phyloP scores from a whole-genome alignment of 768 basidiomycete genomes.

The Tulasnella sp. region DNA sequence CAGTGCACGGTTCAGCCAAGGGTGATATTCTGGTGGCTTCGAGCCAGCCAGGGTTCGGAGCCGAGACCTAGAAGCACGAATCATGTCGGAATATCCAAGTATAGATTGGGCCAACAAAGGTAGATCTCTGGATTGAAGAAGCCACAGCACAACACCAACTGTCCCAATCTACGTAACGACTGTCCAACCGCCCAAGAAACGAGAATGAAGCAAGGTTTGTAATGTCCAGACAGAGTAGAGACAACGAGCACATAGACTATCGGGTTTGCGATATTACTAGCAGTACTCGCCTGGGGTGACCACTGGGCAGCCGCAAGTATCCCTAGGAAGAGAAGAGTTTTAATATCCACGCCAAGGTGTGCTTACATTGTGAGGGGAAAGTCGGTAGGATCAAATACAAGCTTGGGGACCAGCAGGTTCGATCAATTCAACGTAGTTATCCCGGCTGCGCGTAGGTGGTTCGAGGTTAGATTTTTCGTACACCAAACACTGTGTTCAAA shows the following conservation, averaged over 20 bases:
- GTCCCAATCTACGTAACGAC: background rate
- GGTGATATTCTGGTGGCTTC: no score
- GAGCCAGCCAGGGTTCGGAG: no score
- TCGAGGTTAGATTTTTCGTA: background rate
- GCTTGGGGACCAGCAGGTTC: slow-evolving; percentile 27
- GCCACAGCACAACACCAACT: no score
- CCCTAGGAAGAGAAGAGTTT: background rate
- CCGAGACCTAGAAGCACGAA: no score
- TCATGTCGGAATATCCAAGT: no score
- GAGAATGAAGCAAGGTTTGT: background rate
- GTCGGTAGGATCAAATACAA: slow-evolving; percentile 32
- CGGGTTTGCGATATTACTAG: background rate
- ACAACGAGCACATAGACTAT: background rate
- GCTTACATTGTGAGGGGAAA: slow-evolving; percentile 30
- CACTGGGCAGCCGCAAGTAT: slow-evolving; percentile 24
- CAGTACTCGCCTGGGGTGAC: slow-evolving; percentile 33
- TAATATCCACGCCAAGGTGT: background rate
- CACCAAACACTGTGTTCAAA: background rate
- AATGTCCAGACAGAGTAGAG: background rate
- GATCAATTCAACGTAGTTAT: no score
- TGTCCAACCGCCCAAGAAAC: background rate
- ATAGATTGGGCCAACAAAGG: no score
- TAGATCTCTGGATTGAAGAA: no score
- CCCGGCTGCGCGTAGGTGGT: no score
- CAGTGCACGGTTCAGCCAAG: no score